phyloP scores from a whole-genome alignment of 768 basidiomycete genomes.

The Rhizopogon sp. region DNA sequence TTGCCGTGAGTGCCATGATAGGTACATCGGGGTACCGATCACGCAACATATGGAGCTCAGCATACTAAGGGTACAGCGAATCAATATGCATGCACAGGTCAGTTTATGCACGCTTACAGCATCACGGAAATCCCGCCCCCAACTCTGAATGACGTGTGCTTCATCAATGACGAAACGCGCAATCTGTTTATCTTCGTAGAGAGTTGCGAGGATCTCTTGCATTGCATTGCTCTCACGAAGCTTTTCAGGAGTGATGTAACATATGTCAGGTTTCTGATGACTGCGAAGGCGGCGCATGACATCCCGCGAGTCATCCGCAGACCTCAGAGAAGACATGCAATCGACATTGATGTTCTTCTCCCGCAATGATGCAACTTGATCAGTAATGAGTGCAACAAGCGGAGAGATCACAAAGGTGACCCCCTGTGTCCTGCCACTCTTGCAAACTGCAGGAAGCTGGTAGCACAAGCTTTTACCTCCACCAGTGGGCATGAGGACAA shows the following conservation, averaged over 20 bases:
- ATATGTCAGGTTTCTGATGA: slow-evolving; percentile 51
- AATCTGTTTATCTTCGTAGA: slow-evolving; percentile 54
- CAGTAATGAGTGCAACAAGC: slow-evolving; percentile 80
- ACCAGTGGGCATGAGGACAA: slow-evolving; percentile 95
- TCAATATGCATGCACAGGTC: neutral
- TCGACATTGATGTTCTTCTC: slow-evolving; percentile 66
- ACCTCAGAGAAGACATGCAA: slow-evolving; percentile 58
- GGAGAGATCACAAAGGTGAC: slow-evolving; percentile 91
- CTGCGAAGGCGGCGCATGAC: slow-evolving; percentile 39
- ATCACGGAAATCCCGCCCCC: slow-evolving; percentile 93
- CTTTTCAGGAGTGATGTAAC: slow-evolving; percentile 94
- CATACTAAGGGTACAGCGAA: slow-evolving; percentile 45
- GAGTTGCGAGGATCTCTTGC: slow-evolving; percentile 45
- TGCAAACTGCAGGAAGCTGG: slow-evolving; percentile 86
- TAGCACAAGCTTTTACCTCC: slow-evolving; percentile 89
- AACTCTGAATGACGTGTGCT: slow-evolving; percentile 90
- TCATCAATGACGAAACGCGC: slow-evolving; percentile 96
- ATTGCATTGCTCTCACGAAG: slow-evolving; percentile 58
- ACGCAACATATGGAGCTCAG: slow-evolving; percentile 61
- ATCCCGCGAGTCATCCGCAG: slow-evolving; percentile 32
- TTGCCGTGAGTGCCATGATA: slow-evolving; percentile 96
- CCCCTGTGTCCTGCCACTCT: slow-evolving; percentile 63
- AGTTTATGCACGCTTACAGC: slow-evolving; percentile 43
- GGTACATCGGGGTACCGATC: slow-evolving; percentile 74
- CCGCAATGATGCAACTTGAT: slow-evolving; percentile 73